Percentiles rank a stretch among this genome's conserved stretches.
Conservation (phyloP, 2,329 filamentous ascomycete species). For the Penicillium capsulatum region DNA sequence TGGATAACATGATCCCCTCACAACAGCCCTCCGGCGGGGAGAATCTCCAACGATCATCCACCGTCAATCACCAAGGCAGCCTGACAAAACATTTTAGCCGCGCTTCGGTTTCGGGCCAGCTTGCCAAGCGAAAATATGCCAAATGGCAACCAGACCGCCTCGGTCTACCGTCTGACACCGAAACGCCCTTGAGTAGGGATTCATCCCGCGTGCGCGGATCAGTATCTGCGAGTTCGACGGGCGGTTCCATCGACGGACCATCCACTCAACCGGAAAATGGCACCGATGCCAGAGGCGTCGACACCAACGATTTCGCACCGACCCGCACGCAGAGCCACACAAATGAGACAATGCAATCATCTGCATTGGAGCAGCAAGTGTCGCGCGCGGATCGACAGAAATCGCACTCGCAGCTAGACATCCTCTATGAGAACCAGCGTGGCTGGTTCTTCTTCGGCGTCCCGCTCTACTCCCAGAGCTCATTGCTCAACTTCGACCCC, state of each 20-base stretch:
- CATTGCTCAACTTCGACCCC: slow-evolving; percentile 81
- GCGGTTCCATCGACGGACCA: slow-evolving; percentile 4
- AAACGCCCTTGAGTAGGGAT: slow-evolving; percentile 14
- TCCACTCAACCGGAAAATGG: slow-evolving; percentile 4
- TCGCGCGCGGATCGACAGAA: slow-evolving; percentile 15
- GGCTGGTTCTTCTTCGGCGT: slow-evolving; percentile 86
- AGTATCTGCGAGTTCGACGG: slow-evolving; percentile 17
- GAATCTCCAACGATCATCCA: slow-evolving; percentile 18
- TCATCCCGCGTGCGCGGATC: slow-evolving; percentile 18
- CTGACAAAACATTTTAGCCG: slow-evolving; percentile 31
- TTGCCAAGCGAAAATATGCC: slow-evolving; percentile 44
- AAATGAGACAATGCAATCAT: slow-evolving; percentile 4
- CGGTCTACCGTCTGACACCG: slow-evolving; percentile 36
- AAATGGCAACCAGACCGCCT: slow-evolving; percentile 56
- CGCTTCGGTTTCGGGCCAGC: slow-evolving; percentile 37
- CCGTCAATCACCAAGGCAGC: slow-evolving; percentile 17
- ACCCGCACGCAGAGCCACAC: slow-evolving; percentile 10
- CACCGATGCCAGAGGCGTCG: slow-evolving; percentile 9
- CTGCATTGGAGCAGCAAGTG: slow-evolving; percentile 2
- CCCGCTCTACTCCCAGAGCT: slow-evolving; percentile 81
- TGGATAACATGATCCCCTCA: slow-evolving; percentile 39
- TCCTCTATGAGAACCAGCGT: slow-evolving; percentile 93
- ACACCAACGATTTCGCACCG: slow-evolving; percentile 14
- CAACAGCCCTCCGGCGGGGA: slow-evolving; percentile 23
- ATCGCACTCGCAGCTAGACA: slow-evolving; percentile 60